A percentile compares a stretch with the other conserved stretches of the same genome.
These are phyloP conservation scores for Mycena galericulata DNA, from an alignment of 768 basidiomycete species.

Conservation along the genomic window DNA sequence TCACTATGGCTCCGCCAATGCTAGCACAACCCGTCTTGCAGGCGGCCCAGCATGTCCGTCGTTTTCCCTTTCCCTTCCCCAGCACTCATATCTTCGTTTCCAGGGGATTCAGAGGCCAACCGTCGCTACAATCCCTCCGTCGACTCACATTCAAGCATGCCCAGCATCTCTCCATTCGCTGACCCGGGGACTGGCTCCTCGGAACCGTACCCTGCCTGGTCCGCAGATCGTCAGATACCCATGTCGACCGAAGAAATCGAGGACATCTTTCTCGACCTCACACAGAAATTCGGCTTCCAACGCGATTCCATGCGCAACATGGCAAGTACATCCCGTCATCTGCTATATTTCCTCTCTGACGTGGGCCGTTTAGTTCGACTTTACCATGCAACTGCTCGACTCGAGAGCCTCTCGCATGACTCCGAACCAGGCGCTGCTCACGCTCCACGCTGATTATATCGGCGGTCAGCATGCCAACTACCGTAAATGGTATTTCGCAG, in stretches of 20 bases:
- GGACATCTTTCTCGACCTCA: conserved; percentile 97
- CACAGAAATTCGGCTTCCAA: conserved; percentile 99
- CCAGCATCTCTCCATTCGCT: conserved; percentile 69
- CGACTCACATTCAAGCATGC: conserved; percentile 70
- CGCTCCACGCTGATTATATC: conserved; percentile 98
- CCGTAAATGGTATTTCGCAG: conserved; percentile 99
- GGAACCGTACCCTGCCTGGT: conserved; percentile 96
- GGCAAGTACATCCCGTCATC: conserved; percentile 56
- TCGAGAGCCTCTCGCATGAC: conserved; percentile 98
- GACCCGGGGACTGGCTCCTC: conserved; percentile 63
- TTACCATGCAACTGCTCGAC: conserved; percentile 97
- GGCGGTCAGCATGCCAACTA: conserved; percentile 99
- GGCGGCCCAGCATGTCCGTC: conserved; percentile 48
- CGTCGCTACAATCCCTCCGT: conserved; percentile 69
- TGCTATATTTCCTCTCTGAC: conserved; percentile 24
- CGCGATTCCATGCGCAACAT: conserved; percentile 96
- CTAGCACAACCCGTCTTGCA: conserved; percentile 69
- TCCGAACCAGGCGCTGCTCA: conserved; percentile 94
- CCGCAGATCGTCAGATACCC: conserved; percentile 91
- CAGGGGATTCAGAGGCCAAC: conserved; percentile 44
- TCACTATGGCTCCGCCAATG: conserved; percentile 62
- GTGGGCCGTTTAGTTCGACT: conserved; percentile 80
- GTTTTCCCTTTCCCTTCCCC: conserved; percentile 14
- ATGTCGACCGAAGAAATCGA: conserved; percentile 99
- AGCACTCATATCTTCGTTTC: conserved; percentile 40